phyloP scores from a whole-genome alignment of 768 basidiomycete species.

The Tricholoma bakamatsutake region DNA sequence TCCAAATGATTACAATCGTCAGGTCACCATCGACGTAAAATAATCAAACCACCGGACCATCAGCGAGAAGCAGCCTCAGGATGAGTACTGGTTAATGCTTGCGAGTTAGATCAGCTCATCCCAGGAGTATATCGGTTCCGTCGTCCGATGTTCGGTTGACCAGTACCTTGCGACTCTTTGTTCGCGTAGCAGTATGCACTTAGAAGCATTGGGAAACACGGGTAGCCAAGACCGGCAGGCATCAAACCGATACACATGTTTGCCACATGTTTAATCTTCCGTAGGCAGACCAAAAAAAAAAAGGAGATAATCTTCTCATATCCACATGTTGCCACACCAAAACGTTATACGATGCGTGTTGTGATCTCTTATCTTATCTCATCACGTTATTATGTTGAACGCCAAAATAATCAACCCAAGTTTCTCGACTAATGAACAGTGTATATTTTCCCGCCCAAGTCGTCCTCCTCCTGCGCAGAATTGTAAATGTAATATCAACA shows the following conservation, averaged over 20 bases:
- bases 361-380: neutral
- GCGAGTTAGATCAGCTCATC: too few species aligned
- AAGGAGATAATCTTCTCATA: too few species aligned
- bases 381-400: slow-evolving; percentile 3
- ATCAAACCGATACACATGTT: neutral
- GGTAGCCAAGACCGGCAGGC: neutral
- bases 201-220: neutral
- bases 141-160: too few species aligned
- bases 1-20: neutral
- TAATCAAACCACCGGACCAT: neutral
- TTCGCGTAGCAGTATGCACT: too few species aligned
- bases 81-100: too few species aligned
- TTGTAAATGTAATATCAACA: slow-evolving; percentile 63
- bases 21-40: neutral
- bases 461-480: slow-evolving; percentile 52
- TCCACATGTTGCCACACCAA: too few species aligned
- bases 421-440: slow-evolving; percentile 28
- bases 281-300: too few species aligned
- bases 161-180: too few species aligned
- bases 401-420: neutral
- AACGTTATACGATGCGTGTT: neutral
- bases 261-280: neutral
- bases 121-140: too few species aligned
- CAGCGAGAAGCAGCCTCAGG: neutral
- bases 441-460: slow-evolving; percentile 55